phyloP scores from a whole-genome alignment of 2,329 filamentous ascomycete genomes.

The Pestalotiopsis sp. region DNA sequence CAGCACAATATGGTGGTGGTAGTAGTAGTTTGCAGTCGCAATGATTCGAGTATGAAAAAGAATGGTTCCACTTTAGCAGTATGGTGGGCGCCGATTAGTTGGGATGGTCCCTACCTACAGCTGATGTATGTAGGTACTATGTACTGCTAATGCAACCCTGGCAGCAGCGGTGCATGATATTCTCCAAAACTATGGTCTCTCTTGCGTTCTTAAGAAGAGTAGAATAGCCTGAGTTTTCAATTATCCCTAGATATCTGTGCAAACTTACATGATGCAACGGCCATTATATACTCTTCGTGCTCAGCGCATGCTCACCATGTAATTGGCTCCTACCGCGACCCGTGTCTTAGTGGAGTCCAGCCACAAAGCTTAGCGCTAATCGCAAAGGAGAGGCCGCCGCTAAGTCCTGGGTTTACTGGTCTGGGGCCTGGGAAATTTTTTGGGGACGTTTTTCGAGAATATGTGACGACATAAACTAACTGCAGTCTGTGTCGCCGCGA shows the following conservation, averaged over 20 bases:
- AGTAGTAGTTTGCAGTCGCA: too few relatives aligned
- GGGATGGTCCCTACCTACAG: background rate
- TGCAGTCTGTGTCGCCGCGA: background rate
- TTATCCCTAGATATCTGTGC: background rate
- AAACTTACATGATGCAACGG: background rate
- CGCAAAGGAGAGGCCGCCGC: background rate
- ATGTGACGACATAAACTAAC: constrained; percentile 12
- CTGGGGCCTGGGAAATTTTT: background rate
- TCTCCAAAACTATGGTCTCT: background rate
- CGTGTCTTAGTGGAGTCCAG: background rate
- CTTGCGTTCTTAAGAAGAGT: background rate
- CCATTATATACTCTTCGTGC: background rate
- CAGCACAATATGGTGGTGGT: too few relatives aligned
- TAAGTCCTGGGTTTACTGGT: background rate
- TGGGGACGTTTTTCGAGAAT: background rate
- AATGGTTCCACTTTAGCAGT: constrained; percentile 2
- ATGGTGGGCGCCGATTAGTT: constrained; percentile 3
- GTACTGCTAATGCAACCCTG: background rate
- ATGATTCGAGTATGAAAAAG: background rate
- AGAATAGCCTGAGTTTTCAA: background rate
- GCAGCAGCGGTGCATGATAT: background rate
- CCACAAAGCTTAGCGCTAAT: constrained; percentile 1
- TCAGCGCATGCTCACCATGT: background rate
- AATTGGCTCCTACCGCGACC: background rate
- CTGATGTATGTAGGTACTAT: background rate